These are phyloP conservation scores for Macrolepiota dolichaula DNA, from an alignment of 768 basidiomycete genomes.

Conservation along the genomic window DNA sequence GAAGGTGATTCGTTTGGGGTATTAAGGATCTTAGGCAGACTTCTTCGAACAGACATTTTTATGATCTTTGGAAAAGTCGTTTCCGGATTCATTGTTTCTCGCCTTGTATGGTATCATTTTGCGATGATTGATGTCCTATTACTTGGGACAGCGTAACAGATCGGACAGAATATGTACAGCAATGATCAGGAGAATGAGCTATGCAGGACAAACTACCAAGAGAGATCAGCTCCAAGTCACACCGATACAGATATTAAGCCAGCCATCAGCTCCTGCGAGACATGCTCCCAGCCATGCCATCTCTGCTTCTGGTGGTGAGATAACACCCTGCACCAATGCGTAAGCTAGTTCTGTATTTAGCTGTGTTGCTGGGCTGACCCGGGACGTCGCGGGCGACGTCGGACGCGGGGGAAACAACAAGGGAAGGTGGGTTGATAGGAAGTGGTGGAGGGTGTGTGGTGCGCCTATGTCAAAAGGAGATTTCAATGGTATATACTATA, in stretches of 20 bases:
- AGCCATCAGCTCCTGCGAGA: slow-evolving; percentile 91
- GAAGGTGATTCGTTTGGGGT: not conserved
- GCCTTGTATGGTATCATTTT: not conserved
- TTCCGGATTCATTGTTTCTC: not conserved
- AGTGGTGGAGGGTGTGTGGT: slow-evolving; percentile 64
- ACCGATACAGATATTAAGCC: slow-evolving; percentile 87
- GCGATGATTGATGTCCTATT: too few relatives aligned
- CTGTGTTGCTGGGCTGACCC: slow-evolving; percentile 34
- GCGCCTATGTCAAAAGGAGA: slow-evolving; percentile 46
- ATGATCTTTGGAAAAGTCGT: not conserved
- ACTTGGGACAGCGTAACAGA: too few relatives aligned
- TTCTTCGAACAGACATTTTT: not conserved
- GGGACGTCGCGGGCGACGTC: slow-evolving; percentile 39
- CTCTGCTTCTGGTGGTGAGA: slow-evolving; percentile 80
- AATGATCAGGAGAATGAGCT: not conserved
- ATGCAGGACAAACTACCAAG: not conserved
- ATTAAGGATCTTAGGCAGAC: not conserved
- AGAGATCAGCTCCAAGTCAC: slow-evolving; percentile 12
- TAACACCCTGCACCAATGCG: slow-evolving; percentile 82
- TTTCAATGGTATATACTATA: not conserved
- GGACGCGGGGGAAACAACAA: slow-evolving; percentile 67
- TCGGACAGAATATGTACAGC: not conserved
- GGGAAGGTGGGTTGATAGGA: slow-evolving; percentile 72
- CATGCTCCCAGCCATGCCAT: slow-evolving; percentile 94
- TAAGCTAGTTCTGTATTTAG: slow-evolving; percentile 58